Evolutionary conservation across 2,329 filamentous ascomycete species (phyloP), one percentile per base, ranked within the genome.

Genomic region (Claviceps maximensis): DNA sequence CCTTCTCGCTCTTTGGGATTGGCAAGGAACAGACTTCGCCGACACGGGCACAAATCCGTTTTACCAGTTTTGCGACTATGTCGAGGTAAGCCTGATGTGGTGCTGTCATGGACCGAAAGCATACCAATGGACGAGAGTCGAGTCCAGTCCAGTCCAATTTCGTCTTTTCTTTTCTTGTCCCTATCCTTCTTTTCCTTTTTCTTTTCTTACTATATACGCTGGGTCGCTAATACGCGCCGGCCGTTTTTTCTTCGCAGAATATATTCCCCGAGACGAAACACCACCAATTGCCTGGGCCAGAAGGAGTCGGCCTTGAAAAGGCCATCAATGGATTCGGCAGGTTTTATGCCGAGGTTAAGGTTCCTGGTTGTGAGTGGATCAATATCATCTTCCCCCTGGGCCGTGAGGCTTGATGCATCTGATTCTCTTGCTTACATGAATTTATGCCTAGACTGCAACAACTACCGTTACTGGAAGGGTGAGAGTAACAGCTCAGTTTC

Each of bases 321-420:
- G 78, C 79, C 1, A 66, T 82, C 3, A 61, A 67, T 21, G 78
- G 76, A 48, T 81, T 77, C 53, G 76, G 78, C n/a, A 68, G 65
- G n/a, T 82, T 75, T 74, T 72, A 71, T 59, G 77, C 68, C 42
- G 62, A 66, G 3, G 56, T 66, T 1, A 66, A 69, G 10, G 59
- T 81, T 15, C 76, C 75, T 1, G 23, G 23, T 10, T n/a, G 51
- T 53, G 29, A 44, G 51, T 45, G 15, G 19, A 23, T 3, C 5
- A 13, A 44, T n/a, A n/a, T n/a, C n/a, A 5, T 4, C 41, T 13
- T 15, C 4, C 3, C 41, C 19, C 13, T 6, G 7, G 10, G n/a
- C 4, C n/a, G 15, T 38, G 9, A 25, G 10, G 12, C 4, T 0
- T 21, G 10, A 46, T 4, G 17, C 23, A 15, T 29, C 15, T 31